Conservation (phyloP, 805 yeast species). For the Limtongia smithiae region DNA sequence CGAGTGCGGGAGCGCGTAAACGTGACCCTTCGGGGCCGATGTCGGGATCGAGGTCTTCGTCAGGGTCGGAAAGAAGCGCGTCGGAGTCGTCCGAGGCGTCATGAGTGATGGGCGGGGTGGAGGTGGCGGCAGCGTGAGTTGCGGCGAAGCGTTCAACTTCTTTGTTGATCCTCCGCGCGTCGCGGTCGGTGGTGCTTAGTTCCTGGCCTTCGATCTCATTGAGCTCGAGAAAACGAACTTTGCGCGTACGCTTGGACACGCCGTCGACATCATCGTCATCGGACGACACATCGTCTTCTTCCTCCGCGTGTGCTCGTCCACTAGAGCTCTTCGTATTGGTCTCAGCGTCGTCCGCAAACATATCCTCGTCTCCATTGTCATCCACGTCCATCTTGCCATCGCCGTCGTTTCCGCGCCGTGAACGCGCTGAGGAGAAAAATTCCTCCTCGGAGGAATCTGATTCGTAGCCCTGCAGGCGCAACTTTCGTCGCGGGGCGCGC, state of each 20-base stretch:
- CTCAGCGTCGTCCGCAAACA: slow-evolving; percentile 17
- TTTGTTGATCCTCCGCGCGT: slow-evolving; percentile 13
- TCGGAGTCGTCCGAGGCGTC: slow-evolving; percentile 8
- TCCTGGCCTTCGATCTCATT: slow-evolving; percentile 39
- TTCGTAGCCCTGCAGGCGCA: slow-evolving; percentile 24
- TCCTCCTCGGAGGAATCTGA: slow-evolving; percentile 31
- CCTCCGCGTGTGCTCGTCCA: slow-evolving; percentile 26
- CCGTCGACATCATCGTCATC: slow-evolving; percentile 33
- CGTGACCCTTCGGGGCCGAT: slow-evolving; percentile 20
- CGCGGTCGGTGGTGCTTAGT: slow-evolving; percentile 6
- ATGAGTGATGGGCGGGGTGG: slow-evolving; percentile 27
- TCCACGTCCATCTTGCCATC: slow-evolving; percentile 30
- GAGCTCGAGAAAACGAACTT: slow-evolving; percentile 39
- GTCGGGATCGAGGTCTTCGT: slow-evolving; percentile 25
- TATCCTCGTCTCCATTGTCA: slow-evolving; percentile 37
- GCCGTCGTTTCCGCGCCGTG: slow-evolving; percentile 7
- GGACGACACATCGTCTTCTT: slow-evolving; percentile 25
- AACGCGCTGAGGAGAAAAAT: slow-evolving; percentile 10
- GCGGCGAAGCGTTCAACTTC: slow-evolving; percentile 25
- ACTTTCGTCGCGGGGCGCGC: slow-evolving; percentile 12
- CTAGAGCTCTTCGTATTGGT: slow-evolving; percentile 22
- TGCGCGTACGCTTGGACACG: slow-evolving; percentile 25
- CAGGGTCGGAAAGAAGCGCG: slow-evolving; percentile 14
- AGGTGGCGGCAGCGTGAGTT: slow-evolving; percentile 13
- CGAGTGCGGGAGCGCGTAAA: slow-evolving; percentile 45